A percentile compares a stretch with the other conserved stretches of the same genome.
These are phyloP conservation scores for Yamadazyma atmosphaerica DNA, from an alignment of 1,139 yeast genomes.

Conservation along the genomic window DNA sequence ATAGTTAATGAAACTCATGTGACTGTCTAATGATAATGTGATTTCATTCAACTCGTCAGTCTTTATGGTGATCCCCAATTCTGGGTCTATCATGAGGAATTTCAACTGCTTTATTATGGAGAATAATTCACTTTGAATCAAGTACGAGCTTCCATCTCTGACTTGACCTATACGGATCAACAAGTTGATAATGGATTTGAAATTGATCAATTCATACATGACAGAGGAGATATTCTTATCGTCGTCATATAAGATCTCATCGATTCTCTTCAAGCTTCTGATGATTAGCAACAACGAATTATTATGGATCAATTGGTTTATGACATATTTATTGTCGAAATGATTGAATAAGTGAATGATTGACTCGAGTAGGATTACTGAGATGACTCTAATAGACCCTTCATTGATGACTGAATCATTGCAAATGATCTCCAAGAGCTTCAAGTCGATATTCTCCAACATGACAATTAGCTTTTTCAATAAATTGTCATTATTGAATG, in stretches of 20 bases:
- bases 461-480: slow-evolving; percentile 50
- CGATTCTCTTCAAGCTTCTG: slow-evolving; percentile 67
- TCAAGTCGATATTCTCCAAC: slow-evolving; percentile 59
- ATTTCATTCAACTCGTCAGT: slow-evolving; percentile 34
- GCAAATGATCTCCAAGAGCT: slow-evolving; percentile 63
- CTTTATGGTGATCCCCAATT: slow-evolving; percentile 60
- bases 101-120: slow-evolving; percentile 57
- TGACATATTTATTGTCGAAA: slow-evolving; percentile 50
- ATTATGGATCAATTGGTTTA: slow-evolving; percentile 61
- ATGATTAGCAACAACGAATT: slow-evolving; percentile 67
- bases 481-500: slow-evolving; percentile 36
- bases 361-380: slow-evolving; percentile 71
- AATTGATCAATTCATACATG: slow-evolving; percentile 72
- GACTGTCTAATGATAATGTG: slow-evolving; percentile 53
- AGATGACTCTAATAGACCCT: slow-evolving; percentile 74
- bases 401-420: slow-evolving; percentile 82
- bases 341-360: slow-evolving; percentile 54
- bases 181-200: slow-evolving; percentile 69
- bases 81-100: slow-evolving; percentile 73
- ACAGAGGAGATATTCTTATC: slow-evolving; percentile 28
- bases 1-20: slow-evolving; percentile 39
- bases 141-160: slow-evolving; percentile 71
- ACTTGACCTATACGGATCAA: slow-evolving; percentile 75
- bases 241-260: slow-evolving; percentile 51
- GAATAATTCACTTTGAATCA: slow-evolving; percentile 74